These are phyloP conservation scores for Davidsoniella australis DNA, from an alignment of 2,329 filamentous ascomycete genomes.

Conservation along the genomic window DNA sequence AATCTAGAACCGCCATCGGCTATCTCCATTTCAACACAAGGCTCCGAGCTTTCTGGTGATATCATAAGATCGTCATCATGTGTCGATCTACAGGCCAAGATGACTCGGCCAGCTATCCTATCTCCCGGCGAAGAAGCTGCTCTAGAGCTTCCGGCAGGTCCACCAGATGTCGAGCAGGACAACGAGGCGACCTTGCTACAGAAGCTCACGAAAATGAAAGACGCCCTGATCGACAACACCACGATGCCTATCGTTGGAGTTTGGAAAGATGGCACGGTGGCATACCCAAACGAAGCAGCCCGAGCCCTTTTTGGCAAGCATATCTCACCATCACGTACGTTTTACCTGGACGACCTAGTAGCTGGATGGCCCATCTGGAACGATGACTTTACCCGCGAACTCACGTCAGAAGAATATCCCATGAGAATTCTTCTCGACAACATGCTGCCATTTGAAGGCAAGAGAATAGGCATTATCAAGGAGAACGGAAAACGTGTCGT, in stretches of 20 bases:
- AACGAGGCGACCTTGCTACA: slow-evolving; percentile 46
- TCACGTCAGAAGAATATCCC: slow-evolving; percentile 46
- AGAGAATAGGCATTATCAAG: slow-evolving; percentile 47
- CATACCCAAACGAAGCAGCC: slow-evolving; percentile 54
- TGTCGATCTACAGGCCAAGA: background rate
- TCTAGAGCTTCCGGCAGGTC: background rate
- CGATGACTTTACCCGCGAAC: slow-evolving; percentile 43
- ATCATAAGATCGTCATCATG: background rate
- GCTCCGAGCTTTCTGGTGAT: background rate
- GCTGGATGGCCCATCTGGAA: slow-evolving; percentile 44
- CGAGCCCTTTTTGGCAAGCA: slow-evolving; percentile 31
- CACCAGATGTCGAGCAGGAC: background rate
- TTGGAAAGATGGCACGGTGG: slow-evolving; percentile 65
- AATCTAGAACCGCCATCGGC: background rate
- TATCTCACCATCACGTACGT: slow-evolving; percentile 18
- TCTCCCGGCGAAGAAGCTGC: background rate
- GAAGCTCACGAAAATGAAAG: slow-evolving; percentile 60
- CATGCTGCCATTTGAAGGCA: slow-evolving; percentile 38
- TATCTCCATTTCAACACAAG: slow-evolving; percentile 24
- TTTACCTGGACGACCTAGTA: slow-evolving; percentile 34
- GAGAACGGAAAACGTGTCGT: slow-evolving; percentile 33
- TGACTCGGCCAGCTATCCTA: background rate
- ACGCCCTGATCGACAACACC: slow-evolving; percentile 59
- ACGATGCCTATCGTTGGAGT: slow-evolving; percentile 59
- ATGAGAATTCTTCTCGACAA: slow-evolving; percentile 47